Conservation (phyloP, 1,284 basidiomycete species). For the Puccinia hordei region DNA sequence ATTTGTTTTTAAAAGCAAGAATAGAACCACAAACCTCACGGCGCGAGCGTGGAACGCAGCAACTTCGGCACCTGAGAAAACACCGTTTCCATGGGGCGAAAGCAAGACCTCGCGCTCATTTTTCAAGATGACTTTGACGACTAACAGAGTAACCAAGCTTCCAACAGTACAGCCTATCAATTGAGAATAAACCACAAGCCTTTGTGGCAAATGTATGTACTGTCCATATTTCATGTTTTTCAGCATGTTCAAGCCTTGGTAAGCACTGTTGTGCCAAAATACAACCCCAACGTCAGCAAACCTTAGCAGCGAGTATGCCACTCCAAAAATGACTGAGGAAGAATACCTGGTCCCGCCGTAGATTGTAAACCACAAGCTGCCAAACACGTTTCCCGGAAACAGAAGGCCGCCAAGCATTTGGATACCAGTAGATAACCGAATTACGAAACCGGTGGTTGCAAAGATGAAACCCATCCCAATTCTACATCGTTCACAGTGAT, state of each 20-base stretch:
- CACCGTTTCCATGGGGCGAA: conserved; percentile 31
- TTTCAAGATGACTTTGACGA: conserved; percentile 17
- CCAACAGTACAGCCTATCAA: conserved; percentile 20
- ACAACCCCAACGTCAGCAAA: no score
- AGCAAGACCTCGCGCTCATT: conserved; percentile 36
- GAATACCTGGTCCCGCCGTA: conserved; percentile 9
- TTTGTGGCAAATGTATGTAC: conserved; percentile 17
- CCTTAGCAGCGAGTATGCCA: neutral
- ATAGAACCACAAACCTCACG: conserved; percentile 2
- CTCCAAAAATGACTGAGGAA: no score
- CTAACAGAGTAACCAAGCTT: conserved; percentile 10
- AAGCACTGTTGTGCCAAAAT: neutral
- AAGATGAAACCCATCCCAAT: neutral
- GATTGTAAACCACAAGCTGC: conserved; percentile 29
- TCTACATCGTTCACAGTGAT: neutral
- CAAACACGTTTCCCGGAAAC: conserved; percentile 38
- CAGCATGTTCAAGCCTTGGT: conserved; percentile 9
- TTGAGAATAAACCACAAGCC: conserved; percentile 14
- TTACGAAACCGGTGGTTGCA: conserved; percentile 26
- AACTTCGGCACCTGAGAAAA: conserved; percentile 38
- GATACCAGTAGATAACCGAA: neutral
- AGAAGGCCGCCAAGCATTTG: conserved; percentile 31
- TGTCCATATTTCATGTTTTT: conserved; percentile 31
- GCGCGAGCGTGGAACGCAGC: conserved; percentile 20
- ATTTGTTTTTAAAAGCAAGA: neutral